Conservation (phyloP, 2,329 filamentous ascomycete species). For the Fusarium gaditjirri region DNA sequence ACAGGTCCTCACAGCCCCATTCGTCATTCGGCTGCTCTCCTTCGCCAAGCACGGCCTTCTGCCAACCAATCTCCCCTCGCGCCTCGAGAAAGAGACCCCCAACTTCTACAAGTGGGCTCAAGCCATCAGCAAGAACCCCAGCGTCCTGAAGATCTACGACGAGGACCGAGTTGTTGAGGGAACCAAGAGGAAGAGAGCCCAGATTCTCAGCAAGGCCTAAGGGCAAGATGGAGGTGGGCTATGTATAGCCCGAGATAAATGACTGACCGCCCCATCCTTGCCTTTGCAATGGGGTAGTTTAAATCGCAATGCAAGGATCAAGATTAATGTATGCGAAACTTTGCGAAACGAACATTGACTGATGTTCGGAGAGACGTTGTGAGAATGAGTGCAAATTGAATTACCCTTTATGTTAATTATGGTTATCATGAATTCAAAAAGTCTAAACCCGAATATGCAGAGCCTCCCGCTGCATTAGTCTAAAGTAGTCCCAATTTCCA, state of each 20-base stretch:
- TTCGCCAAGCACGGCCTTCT: slow-evolving; percentile 65
- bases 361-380: background rate
- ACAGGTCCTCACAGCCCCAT: slow-evolving; percentile 72
- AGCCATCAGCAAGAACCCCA: slow-evolving; percentile 69
- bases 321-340: slow-evolving; percentile 4
- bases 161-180: slow-evolving; percentile 50
- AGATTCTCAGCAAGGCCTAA: slow-evolving; percentile 19
- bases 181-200: slow-evolving; percentile 36
- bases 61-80: slow-evolving; percentile 58
- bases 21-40: slow-evolving; percentile 69
- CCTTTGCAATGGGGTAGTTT: background rate
- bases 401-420: background rate
- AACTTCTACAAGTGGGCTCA: slow-evolving; percentile 75
- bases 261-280: background rate
- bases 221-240: slow-evolving; percentile 1
- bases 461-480: background rate
- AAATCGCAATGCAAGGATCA: slow-evolving; percentile 10
- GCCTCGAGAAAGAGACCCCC: slow-evolving; percentile 66
- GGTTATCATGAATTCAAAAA: background rate
- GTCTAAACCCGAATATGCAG: background rate
- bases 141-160: slow-evolving; percentile 72
- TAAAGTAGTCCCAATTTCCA: background rate
- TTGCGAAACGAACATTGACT: background rate
- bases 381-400: background rate
- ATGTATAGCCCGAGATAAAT: background rate